phyloP scores from a whole-genome alignment of 495 filamentous ascomycete species.

The Chaetomium cochliodes region DNA sequence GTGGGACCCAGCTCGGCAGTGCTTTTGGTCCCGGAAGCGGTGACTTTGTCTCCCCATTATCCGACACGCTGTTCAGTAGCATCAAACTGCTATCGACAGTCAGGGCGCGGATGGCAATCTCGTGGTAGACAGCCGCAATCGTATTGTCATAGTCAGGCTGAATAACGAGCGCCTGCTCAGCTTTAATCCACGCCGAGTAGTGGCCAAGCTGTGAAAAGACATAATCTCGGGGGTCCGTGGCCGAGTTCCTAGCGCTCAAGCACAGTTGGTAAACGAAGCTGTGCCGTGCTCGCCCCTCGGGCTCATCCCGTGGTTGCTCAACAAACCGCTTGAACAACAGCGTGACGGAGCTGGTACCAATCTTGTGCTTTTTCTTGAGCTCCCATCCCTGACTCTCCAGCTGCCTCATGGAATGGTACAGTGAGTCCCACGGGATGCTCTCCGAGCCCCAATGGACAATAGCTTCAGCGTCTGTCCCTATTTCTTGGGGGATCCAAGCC shows the following conservation, averaged over 20 bases:
- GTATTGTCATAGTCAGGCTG: slow-evolving; percentile 23
- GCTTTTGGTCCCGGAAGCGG: slow-evolving; percentile 8
- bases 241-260: slow-evolving; percentile 16
- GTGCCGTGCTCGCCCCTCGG: slow-evolving; percentile 6
- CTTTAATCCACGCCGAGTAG: slow-evolving; percentile 12
- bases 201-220: slow-evolving; percentile 22
- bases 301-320: not conserved
- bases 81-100: slow-evolving; percentile 16
- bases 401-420: slow-evolving; percentile 13
- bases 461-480: slow-evolving; percentile 18
- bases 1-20: slow-evolving; percentile 20
- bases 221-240: slow-evolving; percentile 19
- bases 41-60: slow-evolving; percentile 12
- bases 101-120: slow-evolving; percentile 23
- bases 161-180: slow-evolving; percentile 18
- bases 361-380: slow-evolving; percentile 23
- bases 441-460: slow-evolving; percentile 18
- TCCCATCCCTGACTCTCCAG: slow-evolving; percentile 22
- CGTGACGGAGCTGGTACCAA: slow-evolving; percentile 14
- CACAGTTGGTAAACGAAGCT: slow-evolving; percentile 21
- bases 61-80: slow-evolving; percentile 21
- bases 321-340: slow-evolving; percentile 15
- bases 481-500: slow-evolving; percentile 21
- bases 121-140: slow-evolving; percentile 19
- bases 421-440: slow-evolving; percentile 13